Base-by-base conservation (phyloP, 2,329 filamentous ascomycete species). In the Colletotrichum karsti region DNA sequence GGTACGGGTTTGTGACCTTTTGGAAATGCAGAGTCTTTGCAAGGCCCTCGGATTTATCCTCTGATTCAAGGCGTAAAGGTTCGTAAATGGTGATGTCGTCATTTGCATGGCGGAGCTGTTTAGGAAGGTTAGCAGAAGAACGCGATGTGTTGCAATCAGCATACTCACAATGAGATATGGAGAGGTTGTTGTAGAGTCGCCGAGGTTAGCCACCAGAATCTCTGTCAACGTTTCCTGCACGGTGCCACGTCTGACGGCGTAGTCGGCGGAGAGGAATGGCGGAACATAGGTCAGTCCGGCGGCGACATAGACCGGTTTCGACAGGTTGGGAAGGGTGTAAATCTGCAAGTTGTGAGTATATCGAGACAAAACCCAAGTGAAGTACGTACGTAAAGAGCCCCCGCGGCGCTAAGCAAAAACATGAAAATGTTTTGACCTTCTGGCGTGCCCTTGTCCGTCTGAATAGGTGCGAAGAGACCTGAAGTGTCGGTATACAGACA, bases 41-140 rank as follows among this genome's bases (percentile, higher is more conserved):
- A 72, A 91, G 85, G 6, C 84, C 78, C 28, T 80, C 72, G 7
- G 75, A 73, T n/a, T 67, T 70, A 63, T 74, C 77, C 63, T 77
- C 77, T 28, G 74, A 76, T 41, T 76, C 80, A 69, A 82, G 82
- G 44, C 88, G 85, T 72, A 94, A 92, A 2, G 95, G 94, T 76
- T 96, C 90, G 77, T 98, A 99, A 50, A 98, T 87, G 10, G 92
- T 92, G 35, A 98, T 82, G 75, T 98, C 95, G 71, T 97, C 92
- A 67, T 89, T 91, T 9, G 88, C 86, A 54, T 93, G 93, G 56
- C 95, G 92, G 28, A 95, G 83, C 92, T 94, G 70, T 18, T 69
- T 63, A 18, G 50, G 39, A n/a, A 10, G 15, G 13, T 41, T 67
- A 70, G 42, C 51, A 63, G 33, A 35, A 35, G 30, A 8, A 28